Percentiles rank a stretch among this genome's conserved stretches.
Conservation (phyloP, 2,329 filamentous ascomycete species). For the Dothideomycetidae sp. region DNA sequence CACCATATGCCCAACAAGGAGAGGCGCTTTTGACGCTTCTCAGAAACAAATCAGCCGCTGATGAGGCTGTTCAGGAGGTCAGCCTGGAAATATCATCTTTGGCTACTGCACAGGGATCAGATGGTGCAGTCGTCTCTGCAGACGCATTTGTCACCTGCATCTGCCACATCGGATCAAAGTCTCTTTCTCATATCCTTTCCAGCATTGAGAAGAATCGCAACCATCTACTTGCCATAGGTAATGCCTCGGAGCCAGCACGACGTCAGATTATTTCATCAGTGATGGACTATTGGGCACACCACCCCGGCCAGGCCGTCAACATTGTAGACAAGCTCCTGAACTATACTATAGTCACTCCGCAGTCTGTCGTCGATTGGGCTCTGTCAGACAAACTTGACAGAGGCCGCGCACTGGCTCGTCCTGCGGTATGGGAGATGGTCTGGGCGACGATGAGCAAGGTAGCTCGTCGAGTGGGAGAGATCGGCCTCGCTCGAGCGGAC, state of each 20-base stretch:
- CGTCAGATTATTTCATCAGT: conserved; percentile 83
- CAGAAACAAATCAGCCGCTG: conserved; percentile 59
- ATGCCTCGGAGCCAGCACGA: conserved; percentile 59
- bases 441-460: conserved; percentile 82
- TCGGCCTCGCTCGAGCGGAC: conserved; percentile 50
- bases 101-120: conserved; percentile 51
- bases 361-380: conserved; percentile 80
- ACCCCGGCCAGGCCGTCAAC: conserved; percentile 79
- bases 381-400: conserved; percentile 48
- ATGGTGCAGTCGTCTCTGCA: conserved; percentile 72
- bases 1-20: conserved; percentile 73
- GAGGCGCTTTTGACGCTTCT: conserved; percentile 66
- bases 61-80: conserved; percentile 72
- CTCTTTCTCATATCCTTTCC: conserved; percentile 85
- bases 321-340: conserved; percentile 96
- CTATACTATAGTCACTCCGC: conserved; percentile 82
- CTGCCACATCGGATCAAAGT: conserved; percentile 87
- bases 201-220: conserved; percentile 93
- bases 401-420: conserved; percentile 47
- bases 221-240: conserved; percentile 64
- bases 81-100: conserved; percentile 71
- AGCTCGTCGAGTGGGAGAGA: conserved; percentile 68
- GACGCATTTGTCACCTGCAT: conserved; percentile 91
- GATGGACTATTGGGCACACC: conserved; percentile 82
- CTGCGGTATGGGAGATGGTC: conserved; percentile 80